Base-by-base conservation (phyloP, 2,329 filamentous ascomycete genomes). In the Alternaria conjuncta region DNA sequence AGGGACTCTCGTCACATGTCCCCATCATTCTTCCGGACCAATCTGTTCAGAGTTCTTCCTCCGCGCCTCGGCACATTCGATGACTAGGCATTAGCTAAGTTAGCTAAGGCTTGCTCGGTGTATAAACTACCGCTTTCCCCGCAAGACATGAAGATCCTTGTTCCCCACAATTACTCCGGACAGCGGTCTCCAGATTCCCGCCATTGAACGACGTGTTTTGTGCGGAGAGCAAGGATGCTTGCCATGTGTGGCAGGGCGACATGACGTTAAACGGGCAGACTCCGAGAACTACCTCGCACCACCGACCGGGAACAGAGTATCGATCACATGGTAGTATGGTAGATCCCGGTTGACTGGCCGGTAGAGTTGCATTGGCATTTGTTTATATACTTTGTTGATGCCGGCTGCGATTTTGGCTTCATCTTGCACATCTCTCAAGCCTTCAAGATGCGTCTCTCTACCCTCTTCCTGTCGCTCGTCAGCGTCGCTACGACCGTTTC, bases 401-500 rank as follows among this genome's bases (percentile, higher is more conserved):
- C 54, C 25, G 28, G 6, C 15, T 15, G n/a, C 18, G 15, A 47
- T 46, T 55, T 21, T 44, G 9, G 15, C 47, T 20, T 44, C 57
- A 55, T 60, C 56, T 63, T 63, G 56, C 51, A 55, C 56, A 56
- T 44, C 25, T 23, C 60, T 47, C 53, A 59, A 62, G 43, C 49
- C 49, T 21, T 66, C 72, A 75, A 69, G 64, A 79, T 79, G 77
- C 75, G 70, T 66, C 60, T 78, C 63, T 68, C 68, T 30, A 70
- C 62, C 44, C 64, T 75, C 49, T 60, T 78, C 55, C 47, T 77
- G 56, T 66, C 71, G n/a, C 57, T 75, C 10, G 6, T 64, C 63
- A 32, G 67, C 65, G 45, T 56, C 11, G 57, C 25, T 18, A 63
- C 60, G 61, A 36, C 43, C 36, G 70, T 70, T 15, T 66, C 71